Evolutionary conservation across 2,329 filamentous ascomycete species (phyloP), one percentile per base, ranked within the genome.

Genomic region (Bimuria novae-zelandiae): DNA sequence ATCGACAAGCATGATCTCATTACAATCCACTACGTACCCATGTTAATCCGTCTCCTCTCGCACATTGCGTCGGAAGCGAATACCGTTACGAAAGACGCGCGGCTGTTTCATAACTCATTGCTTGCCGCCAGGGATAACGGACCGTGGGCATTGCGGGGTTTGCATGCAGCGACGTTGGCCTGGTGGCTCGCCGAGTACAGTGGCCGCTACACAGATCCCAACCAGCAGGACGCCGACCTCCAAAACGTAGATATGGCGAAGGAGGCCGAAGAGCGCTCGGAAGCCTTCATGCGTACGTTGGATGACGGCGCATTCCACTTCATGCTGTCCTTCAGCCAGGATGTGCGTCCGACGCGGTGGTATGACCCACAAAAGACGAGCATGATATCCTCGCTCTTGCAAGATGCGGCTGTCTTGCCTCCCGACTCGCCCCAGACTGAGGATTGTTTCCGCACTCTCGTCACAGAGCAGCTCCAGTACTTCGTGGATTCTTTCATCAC

Each of bases 171-270:
- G 3, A 82, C 92, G 11, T 83, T 85, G 49, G 84, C 88, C 4
- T 92, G 90, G 82, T 99, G 94, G 94, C 82, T 97, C 41, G 88
- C 90, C 27, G 92, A 97, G 67, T 97, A 97, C 75, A 94, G 90
- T 61, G 90, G 91, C 2, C 90, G 91, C 80, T 96, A 92, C 70
- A 81, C 90, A 52, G 91, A 96, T 62, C 84, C 88, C 63, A 82
- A 84, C 17, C 81, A 84, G 29, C 59, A 69, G 79, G 83, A 57
- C 80, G 83, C 43, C 16, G 66, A 68, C 17, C 56, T 72, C 30
- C 62, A 62, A 25, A 83, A 82, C 42, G 82, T 88, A 50, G 84
- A 92, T 65, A 76, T 90, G 27, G 76, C 79, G 43, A 76, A 77
- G 75, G 90, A 94, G 72, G 85, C 88, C 48, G 84, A 84, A 43